Evolutionary conservation across 2,329 filamentous ascomycete species (phyloP).

Genomic region (Macrophomina pseudophaseolina): DNA sequence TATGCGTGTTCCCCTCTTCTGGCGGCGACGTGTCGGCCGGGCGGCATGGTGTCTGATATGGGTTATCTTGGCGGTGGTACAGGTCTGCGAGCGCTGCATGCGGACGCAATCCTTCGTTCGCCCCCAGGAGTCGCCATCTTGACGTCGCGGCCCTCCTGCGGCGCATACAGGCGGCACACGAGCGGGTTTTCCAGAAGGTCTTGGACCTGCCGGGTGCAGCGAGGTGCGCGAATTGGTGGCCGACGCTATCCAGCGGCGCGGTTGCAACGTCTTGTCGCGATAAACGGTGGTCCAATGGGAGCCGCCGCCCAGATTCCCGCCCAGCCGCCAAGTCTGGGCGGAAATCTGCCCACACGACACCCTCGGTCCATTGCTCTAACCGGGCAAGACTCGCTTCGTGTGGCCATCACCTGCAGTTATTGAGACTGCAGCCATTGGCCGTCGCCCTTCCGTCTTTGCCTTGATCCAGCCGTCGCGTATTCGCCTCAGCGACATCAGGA

Average conservation of each 20-base stretch:
- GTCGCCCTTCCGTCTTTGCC: conserved; percentile 11
- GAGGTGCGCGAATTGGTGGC: not conserved
- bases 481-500: not conserved
- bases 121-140: not conserved
- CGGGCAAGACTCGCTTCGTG: not conserved
- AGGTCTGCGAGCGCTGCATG: not conserved
- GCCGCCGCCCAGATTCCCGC: not conserved
- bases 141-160: not conserved
- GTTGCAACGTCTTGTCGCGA: conserved; percentile 5
- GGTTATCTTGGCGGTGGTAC: not conserved
- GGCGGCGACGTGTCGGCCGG: not conserved
- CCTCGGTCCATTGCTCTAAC: conserved; percentile 7
- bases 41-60: not conserved
- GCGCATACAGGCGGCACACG: not conserved
- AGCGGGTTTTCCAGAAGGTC: conserved; percentile 16
- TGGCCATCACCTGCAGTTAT: not conserved
- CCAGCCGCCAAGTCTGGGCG: conserved; percentile 20
- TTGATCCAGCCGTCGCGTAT: not conserved
- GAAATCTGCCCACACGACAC: not conserved
- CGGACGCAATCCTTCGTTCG: not conserved
- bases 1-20: not conserved
- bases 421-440: conserved; percentile 14
- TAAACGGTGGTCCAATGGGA: conserved; percentile 2
- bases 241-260: conserved; percentile 5
- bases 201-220: conserved; percentile 21